Evolutionary conservation across 176 grass and related monocot species (phyloP), one percentile per base, ranked within the genome.

Genomic region (Musa troglodytarum): DNA sequence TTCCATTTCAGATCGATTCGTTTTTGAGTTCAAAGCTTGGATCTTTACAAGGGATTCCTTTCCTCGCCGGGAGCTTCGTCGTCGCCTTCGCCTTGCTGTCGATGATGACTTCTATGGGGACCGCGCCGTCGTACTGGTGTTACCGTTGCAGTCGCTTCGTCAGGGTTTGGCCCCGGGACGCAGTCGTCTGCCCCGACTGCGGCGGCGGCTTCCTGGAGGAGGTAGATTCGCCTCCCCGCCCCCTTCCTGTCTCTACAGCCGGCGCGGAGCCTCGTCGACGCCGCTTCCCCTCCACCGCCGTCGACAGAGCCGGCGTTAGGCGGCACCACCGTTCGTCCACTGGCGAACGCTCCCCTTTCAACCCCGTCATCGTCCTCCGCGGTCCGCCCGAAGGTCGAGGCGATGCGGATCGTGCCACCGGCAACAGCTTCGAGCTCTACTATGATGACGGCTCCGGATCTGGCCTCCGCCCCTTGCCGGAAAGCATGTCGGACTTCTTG

Each of bases 351-450:
- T 69, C 67, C 1, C 67, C 67, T 7, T 69, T 69, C 29, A 69
- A 69, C 16, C 67, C 67, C 67, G 67, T 69, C 67, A 69, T 69
- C 67, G 67, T 69, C 13, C 67, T 69, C 11, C 67, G 67, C 67
- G 67, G 67, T n/a, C 67, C 67, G 34, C 49, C 28, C 14, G 67
- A 69, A 17, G 43, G 43, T 8, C 34, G 67, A 9, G 67, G 67
- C 26, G 67, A 69, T 50, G 13, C 67, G 12, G 67, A 69, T 50
- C 67, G 67, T 16, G 34, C 67, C 15, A n/a, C 13, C 13, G 15
- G 34, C 67, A 49, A 49, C 67, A 69, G 67, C 29, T 69, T 69
- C 15, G 67, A 69, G 29, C 49, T 69, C 67, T 69, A 50, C 29
- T 69, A 69, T 17, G 67, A 69, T 16, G 67, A 69, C 8, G 67